These are phyloP conservation scores for Globisporangium rhizosaccharum DNA, from an alignment of 352 stramenopile genomes.

Conservation along the genomic window DNA sequence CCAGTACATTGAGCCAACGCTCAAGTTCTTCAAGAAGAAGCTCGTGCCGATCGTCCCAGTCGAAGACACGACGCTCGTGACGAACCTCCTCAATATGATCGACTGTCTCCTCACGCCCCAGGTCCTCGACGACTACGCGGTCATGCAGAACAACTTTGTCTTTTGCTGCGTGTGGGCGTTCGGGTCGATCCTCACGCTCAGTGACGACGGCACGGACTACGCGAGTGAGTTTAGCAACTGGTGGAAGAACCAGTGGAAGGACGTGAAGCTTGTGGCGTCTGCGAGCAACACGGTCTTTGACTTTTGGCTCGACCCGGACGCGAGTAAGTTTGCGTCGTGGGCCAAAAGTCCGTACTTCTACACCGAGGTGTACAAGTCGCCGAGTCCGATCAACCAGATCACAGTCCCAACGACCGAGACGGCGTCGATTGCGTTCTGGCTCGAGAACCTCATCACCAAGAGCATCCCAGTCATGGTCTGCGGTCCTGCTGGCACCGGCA, in stretches of 20 bases:
- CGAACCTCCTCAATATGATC: conserved; percentile 93
- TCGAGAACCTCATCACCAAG: conserved; percentile 91
- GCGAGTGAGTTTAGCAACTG: conserved; percentile 93
- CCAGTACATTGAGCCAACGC: conserved; percentile 89
- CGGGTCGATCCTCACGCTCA: conserved; percentile 88
- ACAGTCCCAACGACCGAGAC: conserved; percentile 95
- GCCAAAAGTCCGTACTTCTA: conserved; percentile 95
- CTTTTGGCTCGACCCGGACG: conserved; percentile 94
- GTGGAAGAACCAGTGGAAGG: conserved; percentile 95
- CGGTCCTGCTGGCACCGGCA: conserved; percentile 91
- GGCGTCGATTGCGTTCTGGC: conserved; percentile 93
- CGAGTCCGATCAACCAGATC: conserved; percentile 85
- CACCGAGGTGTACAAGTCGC: conserved; percentile 82
- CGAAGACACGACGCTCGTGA: conserved; percentile 92
- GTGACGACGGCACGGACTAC: conserved; percentile 94
- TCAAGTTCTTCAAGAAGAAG: conserved; percentile 93
- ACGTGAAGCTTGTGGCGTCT: conserved; percentile 91
- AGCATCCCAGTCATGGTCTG: conserved; percentile 92
- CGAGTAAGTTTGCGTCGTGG: conserved; percentile 92
- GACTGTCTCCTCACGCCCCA: conserved; percentile 85
- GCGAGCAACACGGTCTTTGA: conserved; percentile 96
- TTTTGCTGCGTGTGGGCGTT: conserved; percentile 96
- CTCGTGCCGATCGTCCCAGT: conserved; percentile 89
- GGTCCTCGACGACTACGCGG: conserved; percentile 64
- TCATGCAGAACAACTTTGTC: conserved; percentile 92